Conservation (phyloP, 2,329 filamentous ascomycete species). For the Epichloe glyceriae region DNA sequence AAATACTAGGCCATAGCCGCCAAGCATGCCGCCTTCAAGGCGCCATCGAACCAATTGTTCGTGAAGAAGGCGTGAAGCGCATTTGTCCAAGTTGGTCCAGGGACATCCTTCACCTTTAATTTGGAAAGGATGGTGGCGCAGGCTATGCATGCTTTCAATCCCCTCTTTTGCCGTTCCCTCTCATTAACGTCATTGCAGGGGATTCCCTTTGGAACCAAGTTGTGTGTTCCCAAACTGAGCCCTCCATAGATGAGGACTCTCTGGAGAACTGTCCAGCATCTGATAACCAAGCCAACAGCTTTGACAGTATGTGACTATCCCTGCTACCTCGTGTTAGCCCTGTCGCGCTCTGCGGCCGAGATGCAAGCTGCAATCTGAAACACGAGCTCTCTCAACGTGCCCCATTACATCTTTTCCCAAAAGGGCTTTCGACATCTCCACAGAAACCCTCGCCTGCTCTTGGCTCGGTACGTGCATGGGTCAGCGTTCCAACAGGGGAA, state of each 20-base stretch:
- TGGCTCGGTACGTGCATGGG: background rate
- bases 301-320: conserved; percentile 2
- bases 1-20: background rate
- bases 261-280: background rate
- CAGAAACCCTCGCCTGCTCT: background rate
- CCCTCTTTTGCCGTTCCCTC: background rate
- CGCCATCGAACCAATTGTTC: background rate
- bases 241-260: background rate
- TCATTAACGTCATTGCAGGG: background rate
- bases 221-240: background rate
- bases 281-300: background rate
- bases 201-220: no score
- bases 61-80: background rate
- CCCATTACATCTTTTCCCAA: background rate
- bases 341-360: conserved; percentile 5
- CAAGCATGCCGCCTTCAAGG: background rate
- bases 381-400: background rate
- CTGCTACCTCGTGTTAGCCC: conserved; percentile 7
- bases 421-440: background rate
- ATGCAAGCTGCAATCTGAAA: conserved; percentile 3
- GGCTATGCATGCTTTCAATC: background rate
- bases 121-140: background rate
- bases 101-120: background rate
- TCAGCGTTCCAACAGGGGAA: background rate
- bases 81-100: background rate